These are phyloP conservation scores for Coprinopsis marcescibilis DNA, from an alignment of 768 basidiomycete species.

Conservation along the genomic window DNA sequence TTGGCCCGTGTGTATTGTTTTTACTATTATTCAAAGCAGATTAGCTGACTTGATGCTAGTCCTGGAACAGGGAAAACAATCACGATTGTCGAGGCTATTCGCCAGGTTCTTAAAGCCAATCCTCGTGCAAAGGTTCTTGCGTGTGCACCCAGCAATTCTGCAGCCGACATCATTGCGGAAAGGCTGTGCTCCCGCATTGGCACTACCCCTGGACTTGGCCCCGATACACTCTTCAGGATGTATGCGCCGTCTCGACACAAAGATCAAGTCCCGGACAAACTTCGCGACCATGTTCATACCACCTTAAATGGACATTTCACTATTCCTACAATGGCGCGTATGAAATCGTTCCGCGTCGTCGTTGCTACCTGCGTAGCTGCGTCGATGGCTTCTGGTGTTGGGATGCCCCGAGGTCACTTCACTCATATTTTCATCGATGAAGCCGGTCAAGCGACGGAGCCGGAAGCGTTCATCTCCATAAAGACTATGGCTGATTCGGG, in stretches of 20 bases:
- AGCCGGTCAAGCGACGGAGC: slow-evolving; percentile 65
- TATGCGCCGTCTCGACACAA: slow-evolving; percentile 47
- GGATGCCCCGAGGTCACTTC: slow-evolving; percentile 56
- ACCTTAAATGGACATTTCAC: slow-evolving; percentile 33
- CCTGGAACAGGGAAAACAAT: slow-evolving; percentile 68
- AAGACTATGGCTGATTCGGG: slow-evolving; percentile 48
- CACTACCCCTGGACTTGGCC: slow-evolving; percentile 16
- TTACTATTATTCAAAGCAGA: background rate
- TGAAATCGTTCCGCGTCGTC: slow-evolving; percentile 46
- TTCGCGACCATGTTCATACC: slow-evolving; percentile 31
- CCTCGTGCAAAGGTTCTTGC: slow-evolving; percentile 44
- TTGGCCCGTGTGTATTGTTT: slow-evolving; percentile 49
- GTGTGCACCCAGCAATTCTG: slow-evolving; percentile 62
- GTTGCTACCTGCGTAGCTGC: slow-evolving; percentile 64
- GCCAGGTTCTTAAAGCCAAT: slow-evolving; percentile 37
- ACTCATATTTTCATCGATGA: slow-evolving; percentile 68
- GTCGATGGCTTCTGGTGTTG: slow-evolving; percentile 48
- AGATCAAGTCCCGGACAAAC: slow-evolving; percentile 37
- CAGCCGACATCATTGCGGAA: slow-evolving; percentile 53
- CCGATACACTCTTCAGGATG: slow-evolving; percentile 45
- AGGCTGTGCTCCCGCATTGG: no score
- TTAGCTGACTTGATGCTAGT: slow-evolving; percentile 20
- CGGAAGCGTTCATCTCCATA: slow-evolving; percentile 57
- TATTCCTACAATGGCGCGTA: slow-evolving; percentile 29
- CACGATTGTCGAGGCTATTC: slow-evolving; percentile 55